Evolutionary conservation across 23 red algal species (phyloP).

Genomic region (Gracilaria vermiculophylla): DNA sequence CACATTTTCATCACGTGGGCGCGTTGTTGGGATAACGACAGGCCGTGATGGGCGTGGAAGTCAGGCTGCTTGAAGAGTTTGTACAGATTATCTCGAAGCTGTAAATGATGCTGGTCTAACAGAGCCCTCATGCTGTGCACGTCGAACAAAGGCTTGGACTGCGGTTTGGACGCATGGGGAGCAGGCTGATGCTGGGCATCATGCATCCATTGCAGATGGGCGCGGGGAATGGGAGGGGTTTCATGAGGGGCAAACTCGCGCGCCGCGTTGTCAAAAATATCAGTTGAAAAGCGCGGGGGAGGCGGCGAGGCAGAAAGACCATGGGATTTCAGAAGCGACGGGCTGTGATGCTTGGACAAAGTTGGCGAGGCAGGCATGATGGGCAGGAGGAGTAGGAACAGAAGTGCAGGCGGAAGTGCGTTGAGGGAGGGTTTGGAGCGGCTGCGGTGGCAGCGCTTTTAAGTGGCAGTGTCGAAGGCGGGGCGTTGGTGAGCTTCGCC

Average conservation of each 20-base stretch:
- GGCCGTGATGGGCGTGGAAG: constrained; percentile 25
- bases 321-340: neutral
- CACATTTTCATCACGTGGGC: constrained; percentile 55
- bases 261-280: neutral
- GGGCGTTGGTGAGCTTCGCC: neutral
- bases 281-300: neutral
- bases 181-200: neutral
- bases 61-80: constrained; percentile 54
- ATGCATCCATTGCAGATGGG: neutral
- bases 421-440: neutral
- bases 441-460: neutral
- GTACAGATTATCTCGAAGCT: constrained; percentile 36
- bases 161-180: neutral
- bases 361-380: neutral
- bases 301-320: neutral
- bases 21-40: constrained; percentile 30
- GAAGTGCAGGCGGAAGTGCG: neutral
- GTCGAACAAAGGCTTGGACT: constrained; percentile 18
- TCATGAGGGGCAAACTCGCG: neutral
- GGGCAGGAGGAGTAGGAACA: neutral
- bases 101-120: constrained; percentile 20
- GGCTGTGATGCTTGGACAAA: neutral
- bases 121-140: constrained; percentile 12
- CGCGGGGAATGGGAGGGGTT: neutral
- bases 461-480: no score